Evolutionary conservation across 768 basidiomycete genomes (phyloP).

Genomic region (Mrakia gelida): DNA sequence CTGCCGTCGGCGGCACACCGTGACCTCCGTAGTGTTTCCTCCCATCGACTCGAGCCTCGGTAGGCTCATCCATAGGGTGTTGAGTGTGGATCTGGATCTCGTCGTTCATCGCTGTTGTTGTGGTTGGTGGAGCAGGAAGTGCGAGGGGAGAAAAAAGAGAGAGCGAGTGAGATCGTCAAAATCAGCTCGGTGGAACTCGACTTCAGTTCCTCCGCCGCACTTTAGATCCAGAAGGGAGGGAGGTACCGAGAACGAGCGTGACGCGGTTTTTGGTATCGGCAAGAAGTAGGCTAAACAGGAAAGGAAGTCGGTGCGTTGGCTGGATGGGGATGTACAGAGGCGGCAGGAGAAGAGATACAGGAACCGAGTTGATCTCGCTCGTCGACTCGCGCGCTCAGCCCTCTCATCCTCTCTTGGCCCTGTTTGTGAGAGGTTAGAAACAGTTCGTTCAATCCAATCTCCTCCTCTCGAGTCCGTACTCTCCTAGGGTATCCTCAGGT

Average conservation of each 20-base stretch:
- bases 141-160: neutral
- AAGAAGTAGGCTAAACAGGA: too few relatives aligned
- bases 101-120: neutral
- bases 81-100: neutral
- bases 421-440: neutral
- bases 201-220: too few relatives aligned
- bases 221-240: too few relatives aligned
- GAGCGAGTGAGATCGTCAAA: neutral
- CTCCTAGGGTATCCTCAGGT: conserved; percentile 37
- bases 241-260: too few relatives aligned
- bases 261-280: too few relatives aligned
- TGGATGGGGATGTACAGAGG: too few relatives aligned
- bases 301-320: too few relatives aligned
- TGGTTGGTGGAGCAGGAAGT: neutral
- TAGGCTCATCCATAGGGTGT: neutral
- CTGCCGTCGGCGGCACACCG: neutral
- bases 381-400: neutral
- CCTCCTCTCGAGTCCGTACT: conserved; percentile 37
- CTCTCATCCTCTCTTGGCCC: neutral
- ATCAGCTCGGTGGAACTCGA: too few relatives aligned
- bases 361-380: neutral
- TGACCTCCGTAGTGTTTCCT: neutral
- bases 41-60: neutral
- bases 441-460: neutral
- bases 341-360: too few relatives aligned